Evolutionary conservation across 164 flowering plant species (phyloP), one percentile per base, ranked within the genome.

Genomic region (Macadamia integrifolia): DNA sequence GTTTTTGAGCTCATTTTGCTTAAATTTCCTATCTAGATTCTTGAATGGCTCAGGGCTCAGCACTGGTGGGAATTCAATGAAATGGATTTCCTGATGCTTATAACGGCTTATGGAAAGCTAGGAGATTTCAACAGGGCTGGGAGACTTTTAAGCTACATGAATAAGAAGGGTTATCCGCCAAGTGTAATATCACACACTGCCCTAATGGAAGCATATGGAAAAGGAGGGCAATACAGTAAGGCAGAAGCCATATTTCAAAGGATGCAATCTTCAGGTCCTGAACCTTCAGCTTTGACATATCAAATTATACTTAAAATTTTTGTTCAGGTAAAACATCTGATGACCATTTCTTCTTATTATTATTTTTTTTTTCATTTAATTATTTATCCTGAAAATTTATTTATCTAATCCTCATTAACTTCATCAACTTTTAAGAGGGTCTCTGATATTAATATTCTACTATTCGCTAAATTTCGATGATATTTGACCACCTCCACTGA

Each of bases 151-250:
- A 68, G 81, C 61, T 77, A 81, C 75, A 88, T 92, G 88, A 88
- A 80, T 71, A 87, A 88, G 83, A 85, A 85, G 66, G 94, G 96
- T 1, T 87, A 81, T 78, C 79, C 77, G 9, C 96, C 96, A 29
- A 84, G 74, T 77, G 97, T 95, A 68, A 78, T 87, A 56, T 87
- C 98, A 59, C 83, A 88, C 61, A 95, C 98, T 53, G 97, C 98
- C 61, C 86, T 95, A 49, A 90, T 95, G 94, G 99, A 95, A 81
- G 97, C 98, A 4, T 92, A 95, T 81, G 98, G 99, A 73, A 89
- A 66, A 80, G 98, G 91, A 64, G 85, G 92, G 30, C 87, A 82
- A 64, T 86, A 79, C 72, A 84, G 76, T 71, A 86, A 90, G 75
- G 97, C 99, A 2, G 96, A 92, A 74, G 88, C 93, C 10, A 80